Evolutionary conservation across 306 rosid genomes (phyloP).

Genomic region (Potentilla sterilis): DNA sequence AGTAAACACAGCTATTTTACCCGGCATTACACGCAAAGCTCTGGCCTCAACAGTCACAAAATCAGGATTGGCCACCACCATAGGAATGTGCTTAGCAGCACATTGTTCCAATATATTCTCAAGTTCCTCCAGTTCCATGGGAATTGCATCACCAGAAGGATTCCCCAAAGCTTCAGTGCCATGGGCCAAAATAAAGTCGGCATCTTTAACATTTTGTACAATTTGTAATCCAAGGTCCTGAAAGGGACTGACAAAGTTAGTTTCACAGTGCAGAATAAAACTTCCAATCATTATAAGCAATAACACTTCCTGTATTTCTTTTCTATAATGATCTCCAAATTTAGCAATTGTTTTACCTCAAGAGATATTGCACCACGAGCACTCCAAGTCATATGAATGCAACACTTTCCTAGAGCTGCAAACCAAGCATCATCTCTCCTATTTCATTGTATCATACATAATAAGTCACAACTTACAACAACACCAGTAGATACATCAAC

Average conservation of each 20-base stretch:
- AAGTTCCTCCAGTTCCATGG: slow-evolving; percentile 73
- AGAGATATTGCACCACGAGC: slow-evolving; percentile 86
- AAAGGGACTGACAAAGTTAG: slow-evolving; percentile 12
- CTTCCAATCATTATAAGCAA: background rate
- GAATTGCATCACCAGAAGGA: slow-evolving; percentile 54
- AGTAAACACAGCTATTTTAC: slow-evolving; percentile 38
- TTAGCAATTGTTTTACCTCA: slow-evolving; percentile 44
- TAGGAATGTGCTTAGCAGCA: slow-evolving; percentile 75
- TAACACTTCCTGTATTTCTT: background rate
- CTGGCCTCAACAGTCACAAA: slow-evolving; percentile 91
- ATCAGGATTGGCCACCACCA: slow-evolving; percentile 99
- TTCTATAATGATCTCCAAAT: background rate
- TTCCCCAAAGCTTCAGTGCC: slow-evolving; percentile 92
- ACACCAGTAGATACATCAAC: background rate
- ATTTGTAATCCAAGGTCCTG: slow-evolving; percentile 82
- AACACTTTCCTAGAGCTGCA: slow-evolving; percentile 78
- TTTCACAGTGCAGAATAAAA: background rate
- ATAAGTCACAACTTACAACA: slow-evolving; percentile 13
- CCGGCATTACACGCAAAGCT: slow-evolving; percentile 89
- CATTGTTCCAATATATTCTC: slow-evolving; percentile 72
- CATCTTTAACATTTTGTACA: slow-evolving; percentile 73
- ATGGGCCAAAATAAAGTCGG: slow-evolving; percentile 91
- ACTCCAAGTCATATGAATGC: slow-evolving; percentile 92
- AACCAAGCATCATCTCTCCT: slow-evolving; percentile 98
- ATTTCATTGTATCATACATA: slow-evolving; percentile 15